phyloP scores from a whole-genome alignment of 441 rosid genomes.

The Euphorbia corollata region DNA sequence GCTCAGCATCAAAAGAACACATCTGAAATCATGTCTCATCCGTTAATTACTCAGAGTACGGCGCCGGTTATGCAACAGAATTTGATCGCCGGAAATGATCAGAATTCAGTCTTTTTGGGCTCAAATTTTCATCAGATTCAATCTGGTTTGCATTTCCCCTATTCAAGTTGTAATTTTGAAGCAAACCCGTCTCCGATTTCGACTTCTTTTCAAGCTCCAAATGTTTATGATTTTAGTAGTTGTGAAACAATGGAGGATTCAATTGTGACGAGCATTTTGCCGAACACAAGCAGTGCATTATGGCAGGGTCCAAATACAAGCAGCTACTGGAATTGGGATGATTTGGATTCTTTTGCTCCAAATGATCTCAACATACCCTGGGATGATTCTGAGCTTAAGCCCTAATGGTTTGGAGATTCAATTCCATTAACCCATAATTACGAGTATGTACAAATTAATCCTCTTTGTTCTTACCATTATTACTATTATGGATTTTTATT shows the following conservation, averaged over 20 bases:
- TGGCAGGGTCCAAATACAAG: conserved; percentile 27
- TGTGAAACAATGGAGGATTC: conserved; percentile 28
- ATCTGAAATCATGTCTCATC: conserved; percentile 19
- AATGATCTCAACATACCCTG: conserved; percentile 38
- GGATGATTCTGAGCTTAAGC: conserved; percentile 47
- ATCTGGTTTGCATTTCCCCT: conserved; percentile 22
- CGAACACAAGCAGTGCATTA: conserved; percentile 14
- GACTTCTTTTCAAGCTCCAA: conserved; percentile 25
- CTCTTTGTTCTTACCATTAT: background rate
- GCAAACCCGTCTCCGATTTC: conserved; percentile 27
- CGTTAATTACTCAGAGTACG: conserved; percentile 19
- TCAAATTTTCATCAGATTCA: conserved; percentile 26
- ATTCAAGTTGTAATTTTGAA: conserved; percentile 25
- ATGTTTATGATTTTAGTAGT: conserved; percentile 14
- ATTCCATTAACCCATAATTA: conserved; percentile 4
- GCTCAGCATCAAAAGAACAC: conserved; percentile 17
- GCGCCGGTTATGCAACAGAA: conserved; percentile 18
- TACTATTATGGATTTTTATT: no score
- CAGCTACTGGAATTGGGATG: conserved; percentile 50
- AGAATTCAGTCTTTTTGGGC: conserved; percentile 11
- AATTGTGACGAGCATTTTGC: conserved; percentile 22
- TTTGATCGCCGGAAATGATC: conserved; percentile 11
- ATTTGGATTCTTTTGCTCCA: conserved; percentile 37
- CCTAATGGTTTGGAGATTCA: conserved; percentile 22
- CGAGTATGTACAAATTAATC: conserved; percentile 16